phyloP scores from a whole-genome alignment of 1,284 basidiomycete species.

The Gomphus sp. region DNA sequence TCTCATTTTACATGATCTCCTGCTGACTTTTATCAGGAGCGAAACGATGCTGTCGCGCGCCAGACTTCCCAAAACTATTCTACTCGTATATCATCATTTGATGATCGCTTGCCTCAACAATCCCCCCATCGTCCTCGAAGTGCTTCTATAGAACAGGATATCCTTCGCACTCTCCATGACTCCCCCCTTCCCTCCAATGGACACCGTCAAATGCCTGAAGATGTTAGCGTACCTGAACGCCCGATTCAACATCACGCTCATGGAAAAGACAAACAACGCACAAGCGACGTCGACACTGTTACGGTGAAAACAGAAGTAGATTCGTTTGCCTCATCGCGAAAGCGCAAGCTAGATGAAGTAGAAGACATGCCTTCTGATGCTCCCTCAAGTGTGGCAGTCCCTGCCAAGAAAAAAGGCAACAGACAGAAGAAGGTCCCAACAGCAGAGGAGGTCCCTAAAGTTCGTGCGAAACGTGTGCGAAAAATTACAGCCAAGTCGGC shows the following conservation, averaged over 20 bases:
- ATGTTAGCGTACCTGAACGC: background rate
- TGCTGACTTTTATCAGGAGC: background rate
- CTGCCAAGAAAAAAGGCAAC: background rate
- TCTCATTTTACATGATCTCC: background rate
- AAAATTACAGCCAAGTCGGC: background rate
- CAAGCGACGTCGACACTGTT: conserved; percentile 6
- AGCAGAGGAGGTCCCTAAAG: background rate
- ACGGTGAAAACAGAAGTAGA: background rate
- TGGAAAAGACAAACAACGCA: background rate
- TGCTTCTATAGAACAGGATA: conserved; percentile 8
- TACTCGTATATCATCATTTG: background rate
- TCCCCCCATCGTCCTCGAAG: conserved; percentile 4
- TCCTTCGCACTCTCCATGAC: conserved; percentile 6
- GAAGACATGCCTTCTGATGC: conserved; percentile 4
- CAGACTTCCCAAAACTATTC: conserved; percentile 6
- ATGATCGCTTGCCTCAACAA: conserved; percentile 2
- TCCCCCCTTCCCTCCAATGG: conserved; percentile 1
- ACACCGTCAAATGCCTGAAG: background rate
- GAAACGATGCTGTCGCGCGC: conserved; percentile 4
- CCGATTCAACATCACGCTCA: background rate
- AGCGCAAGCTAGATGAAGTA: conserved; percentile 6
- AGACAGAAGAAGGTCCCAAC: background rate
- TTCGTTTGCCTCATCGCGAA: background rate
- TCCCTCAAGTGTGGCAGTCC: background rate
- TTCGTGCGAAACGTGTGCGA: conserved; percentile 1